Evolutionary conservation across 305 asterid genomes (phyloP).

Genomic region (Withania somnifera): DNA sequence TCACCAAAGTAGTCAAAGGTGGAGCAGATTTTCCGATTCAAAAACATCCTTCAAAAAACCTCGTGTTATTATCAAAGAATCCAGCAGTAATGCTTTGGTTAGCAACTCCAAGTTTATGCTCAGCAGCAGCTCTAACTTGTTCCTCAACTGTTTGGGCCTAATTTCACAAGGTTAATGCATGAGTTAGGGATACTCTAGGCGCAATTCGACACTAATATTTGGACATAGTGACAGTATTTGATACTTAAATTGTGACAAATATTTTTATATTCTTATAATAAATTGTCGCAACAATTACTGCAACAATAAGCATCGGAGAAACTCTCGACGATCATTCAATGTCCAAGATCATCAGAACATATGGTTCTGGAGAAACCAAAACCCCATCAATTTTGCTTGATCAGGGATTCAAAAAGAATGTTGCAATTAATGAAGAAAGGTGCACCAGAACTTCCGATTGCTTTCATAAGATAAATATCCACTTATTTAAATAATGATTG

Average conservation of each 20-base stretch:
- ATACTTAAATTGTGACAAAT: background rate
- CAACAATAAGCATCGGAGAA: too few relatives aligned
- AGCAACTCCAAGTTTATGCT: conserved; percentile 99
- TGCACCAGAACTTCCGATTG: background rate
- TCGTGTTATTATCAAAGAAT: conserved; percentile 93
- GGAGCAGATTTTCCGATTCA: background rate
- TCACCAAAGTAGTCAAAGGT: background rate
- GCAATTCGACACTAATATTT: background rate
- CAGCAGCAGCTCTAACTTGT: conserved; percentile 99
- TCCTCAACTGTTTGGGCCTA: conserved; percentile 98
- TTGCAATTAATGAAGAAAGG: background rate
- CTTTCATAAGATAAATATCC: background rate
- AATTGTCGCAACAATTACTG: too few relatives aligned
- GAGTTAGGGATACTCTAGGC: background rate
- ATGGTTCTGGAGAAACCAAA: background rate
- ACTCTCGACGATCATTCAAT: background rate
- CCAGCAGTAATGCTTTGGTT: conserved; percentile 99
- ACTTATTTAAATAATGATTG: background rate
- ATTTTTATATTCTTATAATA: too few relatives aligned
- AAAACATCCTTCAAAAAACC: conserved; percentile 33
- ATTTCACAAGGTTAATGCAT: conserved; percentile 6
- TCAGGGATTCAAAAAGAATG: background rate
- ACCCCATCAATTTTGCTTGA: background rate
- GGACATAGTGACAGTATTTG: too few relatives aligned
- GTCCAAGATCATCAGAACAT: background rate